phyloP scores from a whole-genome alignment of 768 basidiomycete species.

The Kwoniella botswanensis region DNA sequence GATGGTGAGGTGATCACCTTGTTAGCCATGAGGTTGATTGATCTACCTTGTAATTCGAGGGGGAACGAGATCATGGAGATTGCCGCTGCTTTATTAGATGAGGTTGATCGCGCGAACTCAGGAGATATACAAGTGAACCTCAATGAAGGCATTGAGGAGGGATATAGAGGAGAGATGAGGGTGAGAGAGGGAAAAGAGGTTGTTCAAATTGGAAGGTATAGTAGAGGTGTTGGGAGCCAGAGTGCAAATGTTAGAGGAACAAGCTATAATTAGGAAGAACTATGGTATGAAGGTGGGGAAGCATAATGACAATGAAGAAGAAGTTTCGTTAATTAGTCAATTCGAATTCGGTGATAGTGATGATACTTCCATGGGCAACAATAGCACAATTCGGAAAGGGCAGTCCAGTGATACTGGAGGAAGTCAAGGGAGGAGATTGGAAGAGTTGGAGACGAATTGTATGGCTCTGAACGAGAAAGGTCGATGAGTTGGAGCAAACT shows the following conservation, averaged over 20 bases:
- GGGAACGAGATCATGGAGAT: background rate
- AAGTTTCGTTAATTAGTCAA: no score
- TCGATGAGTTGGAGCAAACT: background rate
- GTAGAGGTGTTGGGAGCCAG: background rate
- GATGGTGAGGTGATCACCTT: background rate
- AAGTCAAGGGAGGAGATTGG: background rate
- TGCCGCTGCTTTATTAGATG: background rate
- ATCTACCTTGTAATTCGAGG: background rate
- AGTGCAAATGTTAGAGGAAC: background rate
- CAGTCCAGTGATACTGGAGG: no score
- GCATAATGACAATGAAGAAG: no score
- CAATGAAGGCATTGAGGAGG: background rate
- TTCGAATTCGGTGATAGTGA: no score
- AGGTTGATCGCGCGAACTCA: background rate
- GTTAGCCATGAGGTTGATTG: conserved; percentile 1
- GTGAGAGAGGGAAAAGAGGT: conserved; percentile 3
- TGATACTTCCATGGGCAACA: no score
- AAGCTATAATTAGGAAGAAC: no score
- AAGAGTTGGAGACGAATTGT: background rate
- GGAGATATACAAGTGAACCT: background rate
- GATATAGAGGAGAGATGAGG: background rate
- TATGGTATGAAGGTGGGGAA: no score
- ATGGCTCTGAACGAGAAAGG: background rate
- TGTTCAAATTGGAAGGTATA: conserved; percentile 9
- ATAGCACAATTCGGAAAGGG: no score